phyloP scores from a whole-genome alignment of 2,329 filamentous ascomycete genomes.

The Esteya vermicola region DNA sequence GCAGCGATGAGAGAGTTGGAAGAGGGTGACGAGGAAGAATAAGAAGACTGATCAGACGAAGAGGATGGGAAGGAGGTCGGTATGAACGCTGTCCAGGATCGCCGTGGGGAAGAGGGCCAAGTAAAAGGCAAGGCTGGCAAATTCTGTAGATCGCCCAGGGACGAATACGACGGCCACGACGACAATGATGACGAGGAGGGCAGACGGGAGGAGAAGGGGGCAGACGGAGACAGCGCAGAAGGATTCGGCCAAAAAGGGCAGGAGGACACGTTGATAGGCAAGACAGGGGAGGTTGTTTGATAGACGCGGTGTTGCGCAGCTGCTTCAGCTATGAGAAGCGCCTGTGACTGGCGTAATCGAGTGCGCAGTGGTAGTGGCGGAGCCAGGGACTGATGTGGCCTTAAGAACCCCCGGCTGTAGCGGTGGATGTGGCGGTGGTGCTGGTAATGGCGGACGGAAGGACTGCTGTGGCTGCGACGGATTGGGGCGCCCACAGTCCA shows the following conservation, averaged over 20 bases:
- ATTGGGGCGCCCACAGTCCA: neutral
- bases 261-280: too few relatives aligned
- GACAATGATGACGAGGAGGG: neutral
- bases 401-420: conserved; percentile 8
- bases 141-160: conserved; percentile 2
- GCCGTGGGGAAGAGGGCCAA: conserved; percentile 4
- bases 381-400: conserved; percentile 18
- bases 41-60: neutral
- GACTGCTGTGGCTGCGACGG: conserved; percentile 1
- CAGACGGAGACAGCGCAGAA: neutral
- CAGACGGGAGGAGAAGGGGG: neutral
- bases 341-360: neutral
- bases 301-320: conserved; percentile 14
- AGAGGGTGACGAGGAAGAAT: neutral
- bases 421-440: conserved; percentile 1
- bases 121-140: conserved; percentile 2
- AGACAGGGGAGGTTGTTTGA: conserved; percentile 15
- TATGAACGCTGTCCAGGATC: too few relatives aligned
- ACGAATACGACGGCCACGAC: conserved; percentile 6
- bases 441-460: too few relatives aligned
- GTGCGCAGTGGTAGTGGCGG: neutral
- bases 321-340: neutral
- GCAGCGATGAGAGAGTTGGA: conserved; percentile 1
- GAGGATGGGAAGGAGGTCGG: conserved; percentile 4
- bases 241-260: too few relatives aligned